Percentiles rank a stretch among this genome's conserved stretches.
phyloP scores from a whole-genome alignment of 73 alveolate species.

The Paramecium tetraurelia region DNA sequence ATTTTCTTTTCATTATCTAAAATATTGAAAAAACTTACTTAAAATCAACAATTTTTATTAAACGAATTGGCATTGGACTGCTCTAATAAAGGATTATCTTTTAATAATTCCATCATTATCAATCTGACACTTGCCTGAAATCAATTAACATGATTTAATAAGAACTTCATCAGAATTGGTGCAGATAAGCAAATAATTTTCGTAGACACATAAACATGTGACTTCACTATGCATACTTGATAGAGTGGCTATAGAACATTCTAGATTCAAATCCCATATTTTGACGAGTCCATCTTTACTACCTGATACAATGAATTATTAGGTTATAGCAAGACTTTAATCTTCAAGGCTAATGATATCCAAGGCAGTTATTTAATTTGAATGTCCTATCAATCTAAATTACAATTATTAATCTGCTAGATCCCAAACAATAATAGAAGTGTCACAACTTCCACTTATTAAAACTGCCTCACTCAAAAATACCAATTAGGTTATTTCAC shows the following conservation, averaged over 20 bases:
- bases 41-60: neutral
- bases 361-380: constrained; percentile 52
- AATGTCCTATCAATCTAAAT: constrained; percentile 40
- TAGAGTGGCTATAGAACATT: neutral
- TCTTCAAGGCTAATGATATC: constrained; percentile 15
- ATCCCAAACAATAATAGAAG: constrained; percentile 58
- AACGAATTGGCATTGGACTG: neutral
- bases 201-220: neutral
- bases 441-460: constrained; percentile 62
- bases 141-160: neutral
- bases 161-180: constrained; percentile 40
- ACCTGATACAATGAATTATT: constrained; percentile 47
- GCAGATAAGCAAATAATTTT: neutral
- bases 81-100: neutral
- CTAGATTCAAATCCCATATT: constrained; percentile 25
- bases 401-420: constrained; percentile 21
- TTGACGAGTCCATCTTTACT: constrained; percentile 60
- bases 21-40: neutral
- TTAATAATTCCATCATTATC: neutral
- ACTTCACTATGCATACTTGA: constrained; percentile 53
- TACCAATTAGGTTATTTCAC: neutral
- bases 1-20: constrained; percentile 48
- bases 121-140: neutral
- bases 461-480: neutral
- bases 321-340: neutral